Conservation (phyloP, 352 stramenopile genomes). For the Globisporangium canariense region DNA sequence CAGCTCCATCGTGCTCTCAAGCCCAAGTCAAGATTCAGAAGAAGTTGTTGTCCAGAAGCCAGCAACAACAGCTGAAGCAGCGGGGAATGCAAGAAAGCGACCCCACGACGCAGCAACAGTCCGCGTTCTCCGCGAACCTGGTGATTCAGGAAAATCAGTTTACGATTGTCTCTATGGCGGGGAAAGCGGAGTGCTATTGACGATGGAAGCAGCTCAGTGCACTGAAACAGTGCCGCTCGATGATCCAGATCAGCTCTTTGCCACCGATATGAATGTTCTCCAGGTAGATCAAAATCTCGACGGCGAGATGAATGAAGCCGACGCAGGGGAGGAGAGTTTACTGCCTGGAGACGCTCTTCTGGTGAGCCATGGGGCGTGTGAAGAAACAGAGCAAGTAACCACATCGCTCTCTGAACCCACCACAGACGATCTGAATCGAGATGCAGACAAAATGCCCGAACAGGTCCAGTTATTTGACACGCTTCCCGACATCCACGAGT, state of each 20-base stretch:
- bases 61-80: neutral
- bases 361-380: neutral
- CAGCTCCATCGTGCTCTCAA: conserved; percentile 20
- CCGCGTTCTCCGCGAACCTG: conserved; percentile 37
- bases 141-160: conserved; percentile 25
- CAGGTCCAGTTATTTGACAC: conserved; percentile 2
- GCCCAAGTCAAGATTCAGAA: conserved; percentile 1
- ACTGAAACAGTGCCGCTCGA: neutral
- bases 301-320: conserved; percentile 6
- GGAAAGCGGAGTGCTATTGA: neutral
- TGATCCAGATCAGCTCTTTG: neutral
- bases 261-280: neutral
- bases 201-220: too few species aligned
- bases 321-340: neutral
- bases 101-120: conserved; percentile 12
- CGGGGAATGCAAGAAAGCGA: neutral
- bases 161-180: conserved; percentile 31
- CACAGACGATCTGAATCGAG: neutral
- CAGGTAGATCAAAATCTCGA: neutral
- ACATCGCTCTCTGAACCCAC: neutral
- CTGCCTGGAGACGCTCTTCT: neutral
- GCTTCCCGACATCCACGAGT: conserved; percentile 14
- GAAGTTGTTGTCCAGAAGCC: neutral
- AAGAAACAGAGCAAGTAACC: neutral
- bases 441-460: neutral